Evolutionary conservation across 306 rosid genomes (phyloP), one percentile per base, ranked within the genome.

Genomic region (Argentina anserina): DNA sequence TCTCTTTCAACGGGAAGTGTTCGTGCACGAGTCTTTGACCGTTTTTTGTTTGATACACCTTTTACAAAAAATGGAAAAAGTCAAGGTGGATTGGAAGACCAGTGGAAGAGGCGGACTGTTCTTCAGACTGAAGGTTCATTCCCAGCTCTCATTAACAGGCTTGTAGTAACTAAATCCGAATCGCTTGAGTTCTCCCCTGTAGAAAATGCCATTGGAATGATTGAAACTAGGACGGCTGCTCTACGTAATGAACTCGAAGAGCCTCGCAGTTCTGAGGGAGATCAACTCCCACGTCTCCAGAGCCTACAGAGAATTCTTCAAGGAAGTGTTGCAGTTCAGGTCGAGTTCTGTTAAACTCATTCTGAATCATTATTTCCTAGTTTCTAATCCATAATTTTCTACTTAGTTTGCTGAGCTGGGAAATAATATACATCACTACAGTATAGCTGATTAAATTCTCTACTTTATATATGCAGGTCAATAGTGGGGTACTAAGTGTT

Each of bases 271-370:
- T 94, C 97, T 3, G 98, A 94, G 66, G 98, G 98, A 37, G 96
- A 94, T 84, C 98, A 94, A 87, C 96, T 91, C 75, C 98, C 97
- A 36, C 89, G 98, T 39, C 92, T 94, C 65, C 98, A 91, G 83
- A 91, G 97, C 78, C 86, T 94, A 20, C 97, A 94, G 80, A 88
- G 98, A 82, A 94, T 94, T 80, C 98, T 94, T 62, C 98, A 94
- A 87, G 98, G 98, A 90, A 94, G 98, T 81, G 98, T 94, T 67
- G 98, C 97, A 41, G 98, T 94, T 65, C 98, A 94, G 82, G 98
- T 93, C 7, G 25, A 31, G 21, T 58, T 61, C 36, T 33, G 31
- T 23, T 73, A 4, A 50, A 18, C 42, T 52, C 20, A 31, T 39
- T 59, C 74, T 55, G 1, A 7, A 39, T 39, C 26, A 74, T 40